Evolutionary conservation across 192 early-diverging fungal species (phyloP).

Genomic region (Cladochytrium replicatum): DNA sequence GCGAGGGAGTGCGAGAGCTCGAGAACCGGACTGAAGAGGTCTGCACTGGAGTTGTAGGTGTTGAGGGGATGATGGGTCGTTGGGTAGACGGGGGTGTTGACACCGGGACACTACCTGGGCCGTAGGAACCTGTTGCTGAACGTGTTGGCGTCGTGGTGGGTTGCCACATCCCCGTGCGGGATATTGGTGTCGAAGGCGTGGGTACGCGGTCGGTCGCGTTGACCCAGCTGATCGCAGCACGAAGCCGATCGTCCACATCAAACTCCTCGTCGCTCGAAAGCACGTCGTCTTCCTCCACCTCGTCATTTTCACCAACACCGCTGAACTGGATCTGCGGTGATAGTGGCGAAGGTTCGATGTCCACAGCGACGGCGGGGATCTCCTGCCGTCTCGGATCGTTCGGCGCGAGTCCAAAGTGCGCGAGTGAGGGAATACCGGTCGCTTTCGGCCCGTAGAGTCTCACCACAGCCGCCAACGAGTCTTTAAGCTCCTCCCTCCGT

Average conservation of each 20-base stretch:
- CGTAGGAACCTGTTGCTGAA: too few species aligned
- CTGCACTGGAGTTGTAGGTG: too few species aligned
- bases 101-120: too few species aligned
- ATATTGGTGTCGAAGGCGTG: too few species aligned
- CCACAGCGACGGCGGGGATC: background rate
- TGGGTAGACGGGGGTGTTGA: too few species aligned
- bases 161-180: too few species aligned
- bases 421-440: background rate
- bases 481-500: background rate
- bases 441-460: background rate
- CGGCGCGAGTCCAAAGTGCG: background rate
- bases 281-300: background rate
- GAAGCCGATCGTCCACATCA: background rate
- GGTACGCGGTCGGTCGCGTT: too few species aligned
- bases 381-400: background rate
- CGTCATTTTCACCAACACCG: background rate
- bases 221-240: background rate
- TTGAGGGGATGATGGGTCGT: too few species aligned
- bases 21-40: too few species aligned
- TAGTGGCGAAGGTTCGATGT: background rate
- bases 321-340: background rate
- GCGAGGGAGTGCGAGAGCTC: too few species aligned
- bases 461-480: background rate
- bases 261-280: background rate
- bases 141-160: too few species aligned